phyloP scores from a whole-genome alignment of 2,329 filamentous ascomycete species.

The Talaromyces sp. region DNA sequence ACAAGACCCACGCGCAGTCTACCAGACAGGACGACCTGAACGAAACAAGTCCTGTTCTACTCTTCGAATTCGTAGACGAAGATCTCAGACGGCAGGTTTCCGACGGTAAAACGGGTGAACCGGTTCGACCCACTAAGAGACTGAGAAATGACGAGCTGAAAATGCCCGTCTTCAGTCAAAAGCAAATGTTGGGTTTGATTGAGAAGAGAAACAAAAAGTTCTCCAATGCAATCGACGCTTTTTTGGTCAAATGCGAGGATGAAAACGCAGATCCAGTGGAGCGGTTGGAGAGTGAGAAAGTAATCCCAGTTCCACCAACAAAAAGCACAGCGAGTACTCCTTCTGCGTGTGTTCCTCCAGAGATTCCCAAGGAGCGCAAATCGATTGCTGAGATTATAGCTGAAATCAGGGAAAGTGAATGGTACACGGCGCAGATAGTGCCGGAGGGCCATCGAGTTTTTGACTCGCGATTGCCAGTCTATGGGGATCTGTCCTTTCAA shows the following conservation, averaged over 20 bases:
- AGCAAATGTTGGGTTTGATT: constrained; percentile 83
- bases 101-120: constrained; percentile 66
- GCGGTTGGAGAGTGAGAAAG: constrained; percentile 54
- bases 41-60: constrained; percentile 56
- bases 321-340: constrained; percentile 30
- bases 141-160: constrained; percentile 73
- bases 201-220: constrained; percentile 87
- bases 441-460: constrained; percentile 89
- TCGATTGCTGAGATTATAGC: constrained; percentile 76
- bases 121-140: constrained; percentile 60
- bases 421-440: constrained; percentile 91
- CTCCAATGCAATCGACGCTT: constrained; percentile 65
- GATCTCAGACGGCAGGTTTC: constrained; percentile 78
- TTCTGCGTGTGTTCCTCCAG: constrained; percentile 49
- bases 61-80: constrained; percentile 89
- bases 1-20: constrained; percentile 17
- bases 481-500: constrained; percentile 76
- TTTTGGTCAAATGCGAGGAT: constrained; percentile 67
- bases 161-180: constrained; percentile 89
- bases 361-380: constrained; percentile 74
- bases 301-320: constrained; percentile 57
- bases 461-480: constrained; percentile 73
- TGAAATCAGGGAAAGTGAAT: constrained; percentile 73
- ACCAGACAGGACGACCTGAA: constrained; percentile 33
- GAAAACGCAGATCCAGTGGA: constrained; percentile 59